Evolutionary conservation across 305 asterid species (phyloP).

Genomic region (Caryopteris hybrid): DNA sequence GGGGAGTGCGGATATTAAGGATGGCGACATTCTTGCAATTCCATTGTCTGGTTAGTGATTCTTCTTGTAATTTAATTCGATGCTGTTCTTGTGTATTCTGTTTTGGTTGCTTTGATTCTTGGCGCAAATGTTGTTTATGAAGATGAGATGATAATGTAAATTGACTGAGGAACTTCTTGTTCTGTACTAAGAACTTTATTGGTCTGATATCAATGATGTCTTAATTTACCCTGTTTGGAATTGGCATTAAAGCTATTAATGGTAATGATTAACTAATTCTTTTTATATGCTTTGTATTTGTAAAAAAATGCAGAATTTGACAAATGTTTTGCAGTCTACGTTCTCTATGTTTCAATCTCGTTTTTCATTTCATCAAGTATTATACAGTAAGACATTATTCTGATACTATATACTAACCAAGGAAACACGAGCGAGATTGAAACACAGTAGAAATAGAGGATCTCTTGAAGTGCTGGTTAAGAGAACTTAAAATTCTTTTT

Average conservation of each 20-base stretch:
- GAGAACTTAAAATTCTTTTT: background rate
- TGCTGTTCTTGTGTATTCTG: background rate
- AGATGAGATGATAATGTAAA: background rate
- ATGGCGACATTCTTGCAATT: constrained; percentile 86
- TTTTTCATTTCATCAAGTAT: background rate
- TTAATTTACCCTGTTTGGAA: background rate
- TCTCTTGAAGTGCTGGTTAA: background rate
- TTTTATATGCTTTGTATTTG: background rate
- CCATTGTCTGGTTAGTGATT: constrained; percentile 71
- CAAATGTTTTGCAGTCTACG: background rate
- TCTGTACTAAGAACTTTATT: background rate
- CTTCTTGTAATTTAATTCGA: background rate
- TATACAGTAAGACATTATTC: background rate
- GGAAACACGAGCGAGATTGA: background rate
- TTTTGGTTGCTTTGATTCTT: too few species aligned
- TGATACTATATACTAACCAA: background rate
- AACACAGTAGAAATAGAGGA: background rate
- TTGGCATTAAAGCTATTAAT: background rate
- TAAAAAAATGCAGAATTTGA: background rate
- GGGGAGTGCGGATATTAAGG: constrained; percentile 58
- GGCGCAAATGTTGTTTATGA: background rate
- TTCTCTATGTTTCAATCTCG: background rate
- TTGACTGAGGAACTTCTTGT: background rate
- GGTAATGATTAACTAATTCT: background rate
- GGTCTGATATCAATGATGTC: background rate